A percentile compares a stretch with the other conserved stretches of the same genome.
Evolutionary conservation across 164 flowering plant genomes (phyloP).

Genomic region (Protea cynaroides): DNA sequence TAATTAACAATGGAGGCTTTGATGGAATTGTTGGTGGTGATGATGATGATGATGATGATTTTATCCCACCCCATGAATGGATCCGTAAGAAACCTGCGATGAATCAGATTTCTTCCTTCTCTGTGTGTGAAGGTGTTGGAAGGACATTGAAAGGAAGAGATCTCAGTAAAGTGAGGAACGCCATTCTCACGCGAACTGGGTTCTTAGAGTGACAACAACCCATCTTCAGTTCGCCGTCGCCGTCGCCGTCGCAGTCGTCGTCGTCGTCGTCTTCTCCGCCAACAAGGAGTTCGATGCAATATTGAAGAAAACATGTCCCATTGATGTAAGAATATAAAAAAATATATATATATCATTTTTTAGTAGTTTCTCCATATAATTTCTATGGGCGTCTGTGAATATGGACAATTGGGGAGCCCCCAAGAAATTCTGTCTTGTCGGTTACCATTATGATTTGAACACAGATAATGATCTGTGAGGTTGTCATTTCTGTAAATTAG

Average conservation of each 20-base stretch:
- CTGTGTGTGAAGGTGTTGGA: conserved; percentile 83
- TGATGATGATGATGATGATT: conserved; percentile 39
- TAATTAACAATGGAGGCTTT: conserved; percentile 8
- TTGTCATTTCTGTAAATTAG: no score
- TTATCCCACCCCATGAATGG: conserved; percentile 86
- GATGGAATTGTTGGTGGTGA: conserved; percentile 16
- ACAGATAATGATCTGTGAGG: no score
- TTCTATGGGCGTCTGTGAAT: no score
- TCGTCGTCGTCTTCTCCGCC: no score
- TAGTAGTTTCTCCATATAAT: no score
- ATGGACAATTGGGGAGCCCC: no score
- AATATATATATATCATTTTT: no score
- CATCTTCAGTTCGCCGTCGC: neutral
- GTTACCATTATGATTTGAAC: no score
- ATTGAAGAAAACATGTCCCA: no score
- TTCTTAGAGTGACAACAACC: conserved; percentile 44
- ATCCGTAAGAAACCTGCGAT: conserved; percentile 60
- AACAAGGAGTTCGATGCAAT: no score
- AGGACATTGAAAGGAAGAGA: conserved; percentile 92
- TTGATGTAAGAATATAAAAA: no score
- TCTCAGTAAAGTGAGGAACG: conserved; percentile 73
- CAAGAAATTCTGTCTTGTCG: no score
- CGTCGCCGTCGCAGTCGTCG: neutral
- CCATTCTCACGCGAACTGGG: conserved; percentile 71
- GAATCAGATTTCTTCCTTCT: conserved; percentile 64